phyloP scores from a whole-genome alignment of 2,329 filamentous ascomycete genomes.

The Raffaelea albimanens region DNA sequence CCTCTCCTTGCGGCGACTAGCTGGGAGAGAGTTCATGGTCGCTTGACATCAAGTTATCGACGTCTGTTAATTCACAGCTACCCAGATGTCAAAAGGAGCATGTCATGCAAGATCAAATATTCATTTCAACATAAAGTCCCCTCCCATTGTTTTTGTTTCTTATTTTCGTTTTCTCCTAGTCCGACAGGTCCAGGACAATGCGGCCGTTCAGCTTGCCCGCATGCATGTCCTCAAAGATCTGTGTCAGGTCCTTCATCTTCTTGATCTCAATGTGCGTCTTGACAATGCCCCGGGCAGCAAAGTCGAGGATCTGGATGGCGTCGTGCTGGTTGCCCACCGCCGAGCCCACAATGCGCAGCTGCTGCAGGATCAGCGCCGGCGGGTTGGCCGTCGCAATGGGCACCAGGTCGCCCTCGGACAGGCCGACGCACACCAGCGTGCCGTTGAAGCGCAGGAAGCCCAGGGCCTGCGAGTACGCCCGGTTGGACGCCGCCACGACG shows the following conservation, averaged over 20 bases:
- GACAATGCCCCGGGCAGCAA: conserved; percentile 48
- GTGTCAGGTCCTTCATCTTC: conserved; percentile 45
- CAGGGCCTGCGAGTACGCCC: conserved; percentile 35
- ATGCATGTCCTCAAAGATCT: conserved; percentile 37
- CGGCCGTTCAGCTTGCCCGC: conserved; percentile 42
- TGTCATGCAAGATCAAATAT: too few relatives aligned
- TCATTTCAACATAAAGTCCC: too few relatives aligned
- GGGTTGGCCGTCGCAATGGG: conserved; percentile 30
- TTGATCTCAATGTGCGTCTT: conserved; percentile 47
- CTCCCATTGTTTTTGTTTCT: too few relatives aligned
- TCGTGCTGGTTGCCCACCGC: conserved; percentile 41
- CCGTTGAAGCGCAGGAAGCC: conserved; percentile 2
- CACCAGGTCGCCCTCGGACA: conserved; percentile 40
- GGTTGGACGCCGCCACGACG: conserved; percentile 41
- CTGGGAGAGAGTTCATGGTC: too few relatives aligned
- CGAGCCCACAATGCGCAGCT: conserved; percentile 31
- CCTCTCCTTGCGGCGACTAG: too few relatives aligned
- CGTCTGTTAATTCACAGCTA: too few relatives aligned
- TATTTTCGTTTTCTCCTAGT: background rate
- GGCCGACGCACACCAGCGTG: conserved; percentile 1
- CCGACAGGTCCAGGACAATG: conserved; percentile 29
- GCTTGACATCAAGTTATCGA: too few relatives aligned
- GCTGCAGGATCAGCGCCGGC: conserved; percentile 18
- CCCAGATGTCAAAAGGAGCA: too few relatives aligned
- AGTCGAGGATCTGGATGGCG: conserved; percentile 53